Evolutionary conservation across 768 basidiomycete genomes (phyloP).

Genomic region (Mycena metata): DNA sequence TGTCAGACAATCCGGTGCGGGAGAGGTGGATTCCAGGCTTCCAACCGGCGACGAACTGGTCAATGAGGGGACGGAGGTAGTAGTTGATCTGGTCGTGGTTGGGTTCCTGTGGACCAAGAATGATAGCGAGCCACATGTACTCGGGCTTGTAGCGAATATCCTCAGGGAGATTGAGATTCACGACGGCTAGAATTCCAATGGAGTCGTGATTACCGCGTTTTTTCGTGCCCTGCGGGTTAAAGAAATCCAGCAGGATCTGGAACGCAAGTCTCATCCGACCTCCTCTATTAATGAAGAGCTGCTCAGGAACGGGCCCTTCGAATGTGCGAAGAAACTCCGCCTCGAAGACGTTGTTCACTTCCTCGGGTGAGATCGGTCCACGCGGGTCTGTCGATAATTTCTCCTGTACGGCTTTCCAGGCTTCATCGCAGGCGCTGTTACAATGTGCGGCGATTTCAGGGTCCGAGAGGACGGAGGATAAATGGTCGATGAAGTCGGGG

Average conservation of each 20-base stretch:
- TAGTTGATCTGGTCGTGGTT: conserved; percentile 42
- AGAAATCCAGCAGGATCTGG: conserved; percentile 45
- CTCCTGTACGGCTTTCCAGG: conserved; percentile 5
- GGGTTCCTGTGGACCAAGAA: conserved; percentile 48
- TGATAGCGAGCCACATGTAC: conserved; percentile 50
- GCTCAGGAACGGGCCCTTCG: conserved; percentile 39
- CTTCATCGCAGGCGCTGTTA: conserved; percentile 26
- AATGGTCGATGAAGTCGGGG: conserved; percentile 41
- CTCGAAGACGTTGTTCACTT: conserved; percentile 42
- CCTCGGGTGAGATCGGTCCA: conserved; percentile 17
- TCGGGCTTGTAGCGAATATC: conserved; percentile 48
- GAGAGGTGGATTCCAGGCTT: conserved; percentile 32
- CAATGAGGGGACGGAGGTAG: conserved; percentile 45
- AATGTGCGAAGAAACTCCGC: conserved; percentile 47
- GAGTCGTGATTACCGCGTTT: conserved; percentile 40
- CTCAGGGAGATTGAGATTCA: conserved; percentile 48
- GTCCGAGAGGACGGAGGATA: conserved; percentile 39
- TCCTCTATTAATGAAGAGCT: conserved; percentile 41
- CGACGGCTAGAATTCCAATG: conserved; percentile 44
- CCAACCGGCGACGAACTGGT: conserved; percentile 41
- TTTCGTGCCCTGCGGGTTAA: conserved; percentile 44
- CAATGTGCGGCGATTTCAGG: conserved; percentile 35
- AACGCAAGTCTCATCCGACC: conserved; percentile 41
- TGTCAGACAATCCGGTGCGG: conserved; percentile 23
- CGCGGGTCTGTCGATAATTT: too few species aligned